Evolutionary conservation across 2,329 filamentous ascomycete species (phyloP).

Genomic region (Spiromastix sp.): DNA sequence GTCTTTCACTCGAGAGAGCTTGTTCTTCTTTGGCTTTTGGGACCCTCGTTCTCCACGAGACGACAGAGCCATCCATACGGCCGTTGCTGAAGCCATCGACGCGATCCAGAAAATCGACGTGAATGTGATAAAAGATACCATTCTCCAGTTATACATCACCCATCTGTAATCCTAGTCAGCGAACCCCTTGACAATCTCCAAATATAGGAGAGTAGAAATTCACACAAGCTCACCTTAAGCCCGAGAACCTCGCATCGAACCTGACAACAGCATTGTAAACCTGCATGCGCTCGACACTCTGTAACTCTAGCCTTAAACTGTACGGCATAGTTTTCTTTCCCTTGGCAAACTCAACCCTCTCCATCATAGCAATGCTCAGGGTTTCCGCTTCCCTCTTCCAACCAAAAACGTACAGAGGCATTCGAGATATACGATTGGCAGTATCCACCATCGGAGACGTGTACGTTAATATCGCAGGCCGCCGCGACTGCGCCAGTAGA

Average conservation of each 20-base stretch:
- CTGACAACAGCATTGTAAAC: slow-evolving; percentile 61
- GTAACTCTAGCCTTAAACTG: slow-evolving; percentile 54
- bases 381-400: slow-evolving; percentile 53
- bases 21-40: slow-evolving; percentile 12
- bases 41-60: slow-evolving; percentile 14
- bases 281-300: slow-evolving; percentile 60
- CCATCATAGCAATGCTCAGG: slow-evolving; percentile 61
- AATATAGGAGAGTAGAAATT: background rate
- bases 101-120: slow-evolving; percentile 65
- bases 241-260: slow-evolving; percentile 65
- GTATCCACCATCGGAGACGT: slow-evolving; percentile 57
- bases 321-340: slow-evolving; percentile 44
- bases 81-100: slow-evolving; percentile 56
- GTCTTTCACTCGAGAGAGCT: slow-evolving; percentile 1
- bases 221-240: slow-evolving; percentile 45
- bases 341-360: slow-evolving; percentile 55
- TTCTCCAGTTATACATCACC: slow-evolving; percentile 76
- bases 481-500: slow-evolving; percentile 53
- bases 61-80: slow-evolving; percentile 53
- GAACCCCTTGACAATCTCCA: background rate
- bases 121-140: slow-evolving; percentile 59
- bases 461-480: slow-evolving; percentile 73
- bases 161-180: slow-evolving; percentile 38
- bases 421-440: slow-evolving; percentile 49
- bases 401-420: slow-evolving; percentile 61